Evolutionary conservation across 2,329 filamentous ascomycete genomes (phyloP), one percentile per base, ranked within the genome.

Genomic region (Fusarium torreyae): DNA sequence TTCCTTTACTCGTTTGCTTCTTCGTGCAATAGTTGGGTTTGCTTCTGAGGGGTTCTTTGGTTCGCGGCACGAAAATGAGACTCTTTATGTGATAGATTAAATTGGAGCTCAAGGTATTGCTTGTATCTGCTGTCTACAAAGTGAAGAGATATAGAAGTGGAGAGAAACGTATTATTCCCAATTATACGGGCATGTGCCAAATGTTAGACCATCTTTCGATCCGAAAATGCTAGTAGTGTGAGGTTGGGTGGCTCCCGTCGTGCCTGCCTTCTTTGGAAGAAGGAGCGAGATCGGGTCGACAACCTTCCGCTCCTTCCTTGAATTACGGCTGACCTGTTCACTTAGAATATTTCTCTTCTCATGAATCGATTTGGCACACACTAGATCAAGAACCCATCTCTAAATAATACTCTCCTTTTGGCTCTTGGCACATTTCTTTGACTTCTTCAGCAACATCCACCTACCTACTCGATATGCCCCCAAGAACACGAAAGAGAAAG

Each of bases 401-500:
- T 28, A 13, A 22, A 42, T 22, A 24, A 20, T 8, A 28, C 34
- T 17, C 18, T 22, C 10, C 1, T 15, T 14, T 14, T 24, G 22
- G 7, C 15, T 9, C 26, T 44, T 24, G 28, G 14, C 9, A 8
- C 22, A 48, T 39, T 15, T 6, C 9, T 11, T 31, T 34, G 18
- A 6, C 14, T 15, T 9, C 18, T 46, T 36, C n/a, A 48, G 31
- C 34, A n/a, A 13, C 9, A 13, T 20, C n/a, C 13, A 40, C 20
- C 14, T 13, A 34, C 17, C 14, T 18, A 26, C 9, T 50, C 5
- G 46, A 6, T 26, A 79, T 79, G 77, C 69, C 77, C 7, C 70
- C 74, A 15, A 61, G 48, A 48, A 71, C 71, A 13, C 62, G 73
- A n/a, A 78, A 76, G 42, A 74, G 74, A 57, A 77, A 70, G 28